Base-by-base conservation (phyloP, 371 early-diverging fungal species). In the Mucor mucedo region DNA sequence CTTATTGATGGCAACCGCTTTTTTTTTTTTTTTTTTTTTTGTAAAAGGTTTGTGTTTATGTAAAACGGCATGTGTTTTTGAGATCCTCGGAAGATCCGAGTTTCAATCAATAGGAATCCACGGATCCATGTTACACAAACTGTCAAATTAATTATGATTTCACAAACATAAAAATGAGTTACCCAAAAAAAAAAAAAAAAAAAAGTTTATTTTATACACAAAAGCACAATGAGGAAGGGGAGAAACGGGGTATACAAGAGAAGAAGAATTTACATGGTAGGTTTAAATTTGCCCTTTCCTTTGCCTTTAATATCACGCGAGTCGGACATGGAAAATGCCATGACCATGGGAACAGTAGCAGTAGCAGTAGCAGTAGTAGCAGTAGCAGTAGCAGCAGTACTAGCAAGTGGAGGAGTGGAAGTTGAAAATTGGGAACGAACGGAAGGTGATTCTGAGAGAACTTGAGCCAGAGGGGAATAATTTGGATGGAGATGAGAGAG, bases 401-500 rank as follows among this genome's bases (percentile, higher is more conserved):
- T 29, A 35, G 33, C n/a, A 9, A 16, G 56, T 42, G 35, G 42
- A 4, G 9, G 14, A 16, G 32, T 30, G 7, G 47, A 47, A 3
- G 47, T 45, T 29, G 58, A 57, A 47, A 57, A 57, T 11, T 57
- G 58, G 5, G 58, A 57, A 47, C 58, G 58, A 21, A 47, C 27
- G n/a, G 58, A 57, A 33, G 58, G 47, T 4, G 21, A 21, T 13
- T 27, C 10, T 3, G 32, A 29, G 28, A 49, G 40, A 40, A 9
- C 32, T 8, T 14, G 8, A 35, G 38, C 8, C 16, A 47, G 47
- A 7, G 48, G 58, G 3, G 47, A 58, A 29, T 58, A 57, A 21
- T 10, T 41, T 35, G 66, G 66, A 38, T 60, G 30, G 9, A 66
- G 5, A 55, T 66, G 66, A 7, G 55, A 40, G 10, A 66, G 47